phyloP scores from a whole-genome alignment of 1,139 yeast species.

The Yamadazyma triangularis region DNA sequence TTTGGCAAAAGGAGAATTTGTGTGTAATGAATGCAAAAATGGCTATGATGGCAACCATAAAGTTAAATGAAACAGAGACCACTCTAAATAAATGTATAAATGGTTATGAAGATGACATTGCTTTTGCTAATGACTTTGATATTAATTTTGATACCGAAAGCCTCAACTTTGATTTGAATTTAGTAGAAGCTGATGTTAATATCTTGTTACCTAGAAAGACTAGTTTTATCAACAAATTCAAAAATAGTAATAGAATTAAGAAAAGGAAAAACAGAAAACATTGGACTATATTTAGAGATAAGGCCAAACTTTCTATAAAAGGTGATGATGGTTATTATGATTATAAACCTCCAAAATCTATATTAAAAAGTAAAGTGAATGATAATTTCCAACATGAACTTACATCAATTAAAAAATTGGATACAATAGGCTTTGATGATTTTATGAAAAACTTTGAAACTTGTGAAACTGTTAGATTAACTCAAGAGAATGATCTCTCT shows the following conservation, averaged over 20 bases:
- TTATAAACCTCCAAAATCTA: conserved; percentile 7
- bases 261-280: background rate
- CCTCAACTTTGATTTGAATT: conserved; percentile 4
- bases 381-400: conserved; percentile 7
- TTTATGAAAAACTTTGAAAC: conserved; percentile 8
- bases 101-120: background rate
- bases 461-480: conserved; percentile 1
- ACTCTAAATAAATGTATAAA: background rate
- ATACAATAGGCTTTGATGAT: conserved; percentile 9
- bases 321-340: too few species aligned
- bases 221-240: background rate
- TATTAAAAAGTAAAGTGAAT: conserved; percentile 11
- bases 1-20: too few species aligned
- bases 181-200: conserved; percentile 1
- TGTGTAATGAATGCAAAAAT: conserved; percentile 2
- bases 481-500: background rate
- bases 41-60: background rate
- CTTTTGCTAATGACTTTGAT: conserved; percentile 1
- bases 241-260: too few species aligned
- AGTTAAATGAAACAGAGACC: background rate
- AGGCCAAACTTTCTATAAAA: background rate
- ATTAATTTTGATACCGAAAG: conserved; percentile 8
- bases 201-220: background rate
- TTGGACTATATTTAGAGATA: background rate
- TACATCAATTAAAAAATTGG: conserved; percentile 7